phyloP scores from a whole-genome alignment of 768 basidiomycete species.

The Rhodosporidiobolus sp. region DNA sequence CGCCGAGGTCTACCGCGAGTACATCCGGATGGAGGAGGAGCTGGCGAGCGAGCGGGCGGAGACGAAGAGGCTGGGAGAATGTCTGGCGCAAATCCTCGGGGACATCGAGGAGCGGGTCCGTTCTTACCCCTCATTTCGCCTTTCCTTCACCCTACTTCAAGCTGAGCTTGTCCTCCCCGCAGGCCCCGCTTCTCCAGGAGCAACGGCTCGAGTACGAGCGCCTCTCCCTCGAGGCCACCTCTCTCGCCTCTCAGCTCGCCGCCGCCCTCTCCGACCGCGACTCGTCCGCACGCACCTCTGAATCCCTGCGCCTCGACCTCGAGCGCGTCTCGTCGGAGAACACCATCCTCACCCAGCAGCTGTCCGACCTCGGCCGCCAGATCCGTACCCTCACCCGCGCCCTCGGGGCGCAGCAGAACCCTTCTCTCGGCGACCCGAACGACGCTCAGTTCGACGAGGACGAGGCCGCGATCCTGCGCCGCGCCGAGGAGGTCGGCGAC shows the following conservation, averaged over 20 bases:
- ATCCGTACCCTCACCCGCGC: conserved; percentile 74
- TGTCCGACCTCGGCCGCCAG: conserved; percentile 78
- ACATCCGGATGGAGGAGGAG: conserved; percentile 79
- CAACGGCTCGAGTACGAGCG: conserved; percentile 87
- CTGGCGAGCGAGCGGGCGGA: conserved; percentile 73
- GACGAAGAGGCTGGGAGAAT: conserved; percentile 77
- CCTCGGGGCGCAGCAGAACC: conserved; percentile 75
- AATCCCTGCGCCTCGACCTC: conserved; percentile 51
- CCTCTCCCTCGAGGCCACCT: conserved; percentile 70
- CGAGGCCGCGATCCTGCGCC: conserved; percentile 65
- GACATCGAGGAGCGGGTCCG: conserved; percentile 87
- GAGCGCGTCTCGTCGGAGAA: conserved; percentile 59
- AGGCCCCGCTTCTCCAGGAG: conserved; percentile 88
- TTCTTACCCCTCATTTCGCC: conserved; percentile 16
- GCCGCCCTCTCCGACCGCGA: conserved; percentile 75
- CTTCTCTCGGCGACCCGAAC: conserved; percentile 60
- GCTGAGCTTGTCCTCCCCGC: background rate
- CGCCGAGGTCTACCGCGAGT: conserved; percentile 90
- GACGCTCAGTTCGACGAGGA: conserved; percentile 40
- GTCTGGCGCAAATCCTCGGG: conserved; percentile 71
- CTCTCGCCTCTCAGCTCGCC: conserved; percentile 75
- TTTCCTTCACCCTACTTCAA: background rate
- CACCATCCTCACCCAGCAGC: conserved; percentile 65
- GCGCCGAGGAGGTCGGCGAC: conserved; percentile 40
- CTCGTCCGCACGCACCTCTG: conserved; percentile 56